These are phyloP conservation scores for Fusarium ramigenum DNA, from an alignment of 2,329 filamentous ascomycete genomes.

Conservation along the genomic window DNA sequence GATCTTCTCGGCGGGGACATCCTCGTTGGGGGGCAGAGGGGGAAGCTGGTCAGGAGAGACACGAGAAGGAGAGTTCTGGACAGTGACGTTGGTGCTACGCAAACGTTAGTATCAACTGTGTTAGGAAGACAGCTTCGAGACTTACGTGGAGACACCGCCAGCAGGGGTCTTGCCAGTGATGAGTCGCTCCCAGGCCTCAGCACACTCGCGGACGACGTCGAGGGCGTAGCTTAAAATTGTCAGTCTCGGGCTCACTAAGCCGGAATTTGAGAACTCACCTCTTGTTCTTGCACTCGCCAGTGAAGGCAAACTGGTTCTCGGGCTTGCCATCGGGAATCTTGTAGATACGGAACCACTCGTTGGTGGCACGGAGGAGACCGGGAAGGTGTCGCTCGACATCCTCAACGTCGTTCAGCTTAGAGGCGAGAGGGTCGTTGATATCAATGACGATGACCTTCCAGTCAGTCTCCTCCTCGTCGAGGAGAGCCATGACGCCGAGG, in stretches of 20 bases:
- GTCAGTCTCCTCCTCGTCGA: conserved; percentile 99
- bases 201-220: conserved; percentile 95
- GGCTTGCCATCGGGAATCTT: conserved; percentile 99
- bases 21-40: conserved; percentile 81
- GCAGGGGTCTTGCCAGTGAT: conserved; percentile 87
- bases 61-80: conserved; percentile 77
- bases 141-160: conserved; percentile 84
- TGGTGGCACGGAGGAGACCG: conserved; percentile 94
- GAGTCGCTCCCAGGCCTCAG: conserved; percentile 96
- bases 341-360: conserved; percentile 99
- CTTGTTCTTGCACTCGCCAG: conserved; percentile 99
- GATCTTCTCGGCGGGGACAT: conserved; percentile 85
- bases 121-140: conserved; percentile 34
- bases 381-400: conserved; percentile 98
- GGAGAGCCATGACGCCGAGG: conserved; percentile 97
- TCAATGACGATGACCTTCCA: conserved; percentile 99
- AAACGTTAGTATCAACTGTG: conserved; percentile 42
- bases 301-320: conserved; percentile 99
- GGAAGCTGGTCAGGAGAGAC: conserved; percentile 75
- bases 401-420: conserved; percentile 98
- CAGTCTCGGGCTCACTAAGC: conserved; percentile 1
- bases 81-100: conserved; percentile 81
- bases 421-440: conserved; percentile 93
- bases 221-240: conserved; percentile 76
- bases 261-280: conserved; percentile 62